A percentile compares a stretch with the other conserved stretches of the same genome.
Evolutionary conservation across 2,329 filamentous ascomycete species (phyloP).

Genomic region (Diaporthe vexans): DNA sequence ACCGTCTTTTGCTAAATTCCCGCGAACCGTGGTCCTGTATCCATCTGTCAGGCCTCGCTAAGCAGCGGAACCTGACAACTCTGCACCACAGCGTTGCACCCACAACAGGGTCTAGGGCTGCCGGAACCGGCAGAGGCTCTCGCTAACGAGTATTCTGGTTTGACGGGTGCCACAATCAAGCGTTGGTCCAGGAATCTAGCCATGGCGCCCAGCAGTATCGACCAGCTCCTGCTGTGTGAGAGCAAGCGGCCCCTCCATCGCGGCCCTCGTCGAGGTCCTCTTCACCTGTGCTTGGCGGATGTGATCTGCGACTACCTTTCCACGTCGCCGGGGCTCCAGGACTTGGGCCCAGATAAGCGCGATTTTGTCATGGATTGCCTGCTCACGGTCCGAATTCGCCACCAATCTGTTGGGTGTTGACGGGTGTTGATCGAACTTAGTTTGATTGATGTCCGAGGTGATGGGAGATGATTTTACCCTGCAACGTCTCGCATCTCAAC

Average conservation of each 20-base stretch:
- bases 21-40: constrained; percentile 33
- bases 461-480: neutral
- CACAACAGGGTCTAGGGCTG: constrained; percentile 26
- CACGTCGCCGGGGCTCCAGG: constrained; percentile 21
- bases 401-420: constrained; percentile 34
- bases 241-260: neutral
- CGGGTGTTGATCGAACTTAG: constrained; percentile 12
- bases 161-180: constrained; percentile 28
- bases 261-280: constrained; percentile 17
- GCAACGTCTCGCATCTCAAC: constrained; percentile 18
- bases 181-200: neutral
- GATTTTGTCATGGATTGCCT: constrained; percentile 39
- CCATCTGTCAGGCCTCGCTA: constrained; percentile 38
- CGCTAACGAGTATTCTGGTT: constrained; percentile 20
- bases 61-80: constrained; percentile 32
- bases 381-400: constrained; percentile 33
- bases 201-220: constrained; percentile 17
- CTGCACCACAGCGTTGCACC: constrained; percentile 35
- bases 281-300: constrained; percentile 19
- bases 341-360: constrained; percentile 36
- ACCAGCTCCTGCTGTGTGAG: neutral
- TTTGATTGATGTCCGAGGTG: constrained; percentile 17
- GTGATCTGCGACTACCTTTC: constrained; percentile 23
- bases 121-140: constrained; percentile 34
- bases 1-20: constrained; percentile 41